Evolutionary conservation across 768 basidiomycete genomes (phyloP).

Genomic region (Lactarius sanguifluus): DNA sequence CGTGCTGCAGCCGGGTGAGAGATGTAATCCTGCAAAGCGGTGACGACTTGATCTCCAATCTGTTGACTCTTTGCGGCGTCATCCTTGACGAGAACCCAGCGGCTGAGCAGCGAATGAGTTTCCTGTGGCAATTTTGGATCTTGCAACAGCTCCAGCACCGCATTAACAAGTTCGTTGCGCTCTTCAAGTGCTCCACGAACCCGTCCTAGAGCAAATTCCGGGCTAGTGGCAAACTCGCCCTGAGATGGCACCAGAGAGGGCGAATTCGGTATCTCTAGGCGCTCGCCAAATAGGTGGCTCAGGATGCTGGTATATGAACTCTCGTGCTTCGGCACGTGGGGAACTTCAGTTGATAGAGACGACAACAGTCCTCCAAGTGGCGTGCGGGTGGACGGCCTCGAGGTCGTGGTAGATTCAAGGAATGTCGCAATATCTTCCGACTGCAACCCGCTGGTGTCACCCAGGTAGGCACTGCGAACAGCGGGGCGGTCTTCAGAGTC

Average conservation of each 20-base stretch:
- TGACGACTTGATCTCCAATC: conserved; percentile 57
- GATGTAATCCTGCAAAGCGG: conserved; percentile 45
- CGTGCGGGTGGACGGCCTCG: conserved; percentile 45
- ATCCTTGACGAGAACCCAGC: conserved; percentile 79
- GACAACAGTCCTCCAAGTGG: conserved; percentile 46
- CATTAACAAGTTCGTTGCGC: conserved; percentile 62
- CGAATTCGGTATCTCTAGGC: conserved; percentile 83
- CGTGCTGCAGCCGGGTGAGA: conserved; percentile 49
- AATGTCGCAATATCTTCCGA: conserved; percentile 52
- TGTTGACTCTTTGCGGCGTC: conserved; percentile 60
- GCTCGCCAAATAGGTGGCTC: conserved; percentile 70
- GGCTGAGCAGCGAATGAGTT: conserved; percentile 69
- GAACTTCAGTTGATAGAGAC: conserved; percentile 37
- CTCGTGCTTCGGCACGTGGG: conserved; percentile 88
- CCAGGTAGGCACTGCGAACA: conserved; percentile 65
- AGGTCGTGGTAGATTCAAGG: conserved; percentile 43
- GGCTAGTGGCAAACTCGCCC: conserved; percentile 80
- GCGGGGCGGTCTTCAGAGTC: conserved; percentile 48
- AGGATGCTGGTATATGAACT: conserved; percentile 89
- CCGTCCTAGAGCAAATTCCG: conserved; percentile 92
- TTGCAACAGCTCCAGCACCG: conserved; percentile 66
- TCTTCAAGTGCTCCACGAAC: conserved; percentile 79
- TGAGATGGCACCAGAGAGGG: conserved; percentile 68
- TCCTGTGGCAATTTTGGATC: conserved; percentile 48
- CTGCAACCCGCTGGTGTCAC: conserved; percentile 43